Evolutionary conservation across 2,329 filamentous ascomycete genomes (phyloP).

Genomic region (Orbilia ellipsospora): DNA sequence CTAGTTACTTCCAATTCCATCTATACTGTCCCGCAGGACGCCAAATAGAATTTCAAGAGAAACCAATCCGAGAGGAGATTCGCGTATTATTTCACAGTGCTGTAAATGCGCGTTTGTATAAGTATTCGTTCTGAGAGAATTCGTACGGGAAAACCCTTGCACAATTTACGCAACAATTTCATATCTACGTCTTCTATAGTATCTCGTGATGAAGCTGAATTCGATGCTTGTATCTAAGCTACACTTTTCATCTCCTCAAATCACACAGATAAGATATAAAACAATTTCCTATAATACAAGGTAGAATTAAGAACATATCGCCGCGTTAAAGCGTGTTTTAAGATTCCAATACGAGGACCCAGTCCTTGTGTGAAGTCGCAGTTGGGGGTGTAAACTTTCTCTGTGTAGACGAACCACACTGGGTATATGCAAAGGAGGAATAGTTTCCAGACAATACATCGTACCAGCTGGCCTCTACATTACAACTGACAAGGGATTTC

Average conservation of each 20-base stretch:
- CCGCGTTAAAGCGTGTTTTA: not conserved
- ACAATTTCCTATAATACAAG: no score
- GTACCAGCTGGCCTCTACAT: slow-evolving; percentile 54
- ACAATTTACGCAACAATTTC: no score
- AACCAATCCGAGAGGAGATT: not conserved
- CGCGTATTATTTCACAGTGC: no score
- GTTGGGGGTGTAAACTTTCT: slow-evolving; percentile 52
- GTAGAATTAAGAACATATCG: no score
- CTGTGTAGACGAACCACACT: slow-evolving; percentile 23
- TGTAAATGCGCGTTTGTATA: no score
- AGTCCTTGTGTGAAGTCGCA: slow-evolving; percentile 36
- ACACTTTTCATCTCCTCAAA: no score
- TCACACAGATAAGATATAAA: no score
- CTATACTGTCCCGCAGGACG: not conserved
- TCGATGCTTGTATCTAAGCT: no score
- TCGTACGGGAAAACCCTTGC: no score
- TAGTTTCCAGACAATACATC: slow-evolving; percentile 49
- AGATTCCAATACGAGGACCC: slow-evolving; percentile 54
- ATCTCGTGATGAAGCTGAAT: no score
- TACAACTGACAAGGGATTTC: slow-evolving; percentile 32
- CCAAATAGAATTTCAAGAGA: not conserved
- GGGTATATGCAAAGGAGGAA: slow-evolving; percentile 42
- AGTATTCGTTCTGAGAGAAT: no score
- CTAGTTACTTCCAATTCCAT: not conserved
- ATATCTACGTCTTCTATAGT: no score